Conservation (phyloP, 2,329 filamentous ascomycete genomes). For the Nigrograna mackinnonii region DNA sequence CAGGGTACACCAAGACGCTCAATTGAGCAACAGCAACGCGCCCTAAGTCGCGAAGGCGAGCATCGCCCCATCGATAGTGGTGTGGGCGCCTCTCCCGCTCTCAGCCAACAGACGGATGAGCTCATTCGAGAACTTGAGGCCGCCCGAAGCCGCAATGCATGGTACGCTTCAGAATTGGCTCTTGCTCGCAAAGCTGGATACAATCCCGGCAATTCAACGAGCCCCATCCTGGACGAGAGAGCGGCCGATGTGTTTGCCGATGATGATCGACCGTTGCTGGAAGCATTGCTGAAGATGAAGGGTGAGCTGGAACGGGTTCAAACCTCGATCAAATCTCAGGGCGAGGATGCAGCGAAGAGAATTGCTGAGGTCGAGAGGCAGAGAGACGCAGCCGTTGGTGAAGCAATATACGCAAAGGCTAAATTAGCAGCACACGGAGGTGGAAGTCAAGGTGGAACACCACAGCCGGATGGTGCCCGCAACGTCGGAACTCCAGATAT, state of each 20-base stretch:
- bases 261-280: constrained; percentile 87
- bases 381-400: constrained; percentile 88
- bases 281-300: constrained; percentile 90
- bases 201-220: constrained; percentile 69
- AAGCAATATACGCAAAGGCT: constrained; percentile 93
- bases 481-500: constrained; percentile 64
- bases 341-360: constrained; percentile 79
- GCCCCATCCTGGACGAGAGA: constrained; percentile 75
- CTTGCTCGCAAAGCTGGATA: constrained; percentile 91
- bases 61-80: constrained; percentile 60
- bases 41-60: constrained; percentile 33
- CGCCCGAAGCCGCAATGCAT: constrained; percentile 84
- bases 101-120: constrained; percentile 68
- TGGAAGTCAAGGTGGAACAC: constrained; percentile 64
- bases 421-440: constrained; percentile 81
- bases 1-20: constrained; percentile 34
- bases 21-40: constrained; percentile 32
- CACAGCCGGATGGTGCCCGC: constrained; percentile 57
- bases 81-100: constrained; percentile 63
- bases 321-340: constrained; percentile 84
- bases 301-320: constrained; percentile 89
- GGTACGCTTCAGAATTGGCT: constrained; percentile 95
- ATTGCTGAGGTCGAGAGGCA: constrained; percentile 95
- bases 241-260: constrained; percentile 82
- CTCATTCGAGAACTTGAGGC: constrained; percentile 85